A percentile compares a stretch with the other conserved stretches of the same genome.
phyloP scores from a whole-genome alignment of 2,329 filamentous ascomycete species.

The Epichloe uncinata region DNA sequence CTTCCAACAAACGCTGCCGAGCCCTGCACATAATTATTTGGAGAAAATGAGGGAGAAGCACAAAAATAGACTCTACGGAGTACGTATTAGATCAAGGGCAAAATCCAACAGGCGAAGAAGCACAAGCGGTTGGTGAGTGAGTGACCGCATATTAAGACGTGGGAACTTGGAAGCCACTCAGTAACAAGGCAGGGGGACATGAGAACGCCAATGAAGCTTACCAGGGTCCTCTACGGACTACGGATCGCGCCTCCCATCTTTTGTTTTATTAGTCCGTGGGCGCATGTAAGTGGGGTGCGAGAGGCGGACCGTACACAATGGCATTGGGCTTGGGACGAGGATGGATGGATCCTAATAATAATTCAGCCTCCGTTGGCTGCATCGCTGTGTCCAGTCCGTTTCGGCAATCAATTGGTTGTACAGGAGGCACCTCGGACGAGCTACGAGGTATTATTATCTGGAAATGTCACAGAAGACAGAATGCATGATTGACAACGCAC shows the following conservation, averaged over 20 bases:
- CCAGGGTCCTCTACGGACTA: not conserved
- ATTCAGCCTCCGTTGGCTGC: not conserved
- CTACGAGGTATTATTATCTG: not conserved
- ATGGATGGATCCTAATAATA: not conserved
- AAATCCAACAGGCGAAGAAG: conserved; percentile 1
- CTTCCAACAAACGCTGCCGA: not conserved
- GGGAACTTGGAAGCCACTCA: not conserved
- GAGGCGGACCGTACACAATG: not conserved
- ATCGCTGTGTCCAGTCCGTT: not conserved
- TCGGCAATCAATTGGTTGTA: not conserved
- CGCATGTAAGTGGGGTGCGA: conserved; percentile 3
- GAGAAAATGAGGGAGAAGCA: not conserved
- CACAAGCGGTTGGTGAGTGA: not conserved
- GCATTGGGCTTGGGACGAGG: not conserved
- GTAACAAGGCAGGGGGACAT: not conserved
- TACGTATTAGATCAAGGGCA: not conserved
- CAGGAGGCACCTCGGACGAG: not conserved
- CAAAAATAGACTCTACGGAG: not conserved
- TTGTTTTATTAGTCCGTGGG: not conserved
- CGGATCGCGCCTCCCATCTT: not conserved
- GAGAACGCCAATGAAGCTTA: conserved; percentile 4
- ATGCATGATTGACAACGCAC: no score
- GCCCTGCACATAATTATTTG: not conserved
- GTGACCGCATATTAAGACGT: not conserved
- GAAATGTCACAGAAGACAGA: no score